Percentiles rank a stretch among this genome's conserved stretches.
Conservation (phyloP, 2,329 filamentous ascomycete genomes). For the Penicillium crustosum region DNA sequence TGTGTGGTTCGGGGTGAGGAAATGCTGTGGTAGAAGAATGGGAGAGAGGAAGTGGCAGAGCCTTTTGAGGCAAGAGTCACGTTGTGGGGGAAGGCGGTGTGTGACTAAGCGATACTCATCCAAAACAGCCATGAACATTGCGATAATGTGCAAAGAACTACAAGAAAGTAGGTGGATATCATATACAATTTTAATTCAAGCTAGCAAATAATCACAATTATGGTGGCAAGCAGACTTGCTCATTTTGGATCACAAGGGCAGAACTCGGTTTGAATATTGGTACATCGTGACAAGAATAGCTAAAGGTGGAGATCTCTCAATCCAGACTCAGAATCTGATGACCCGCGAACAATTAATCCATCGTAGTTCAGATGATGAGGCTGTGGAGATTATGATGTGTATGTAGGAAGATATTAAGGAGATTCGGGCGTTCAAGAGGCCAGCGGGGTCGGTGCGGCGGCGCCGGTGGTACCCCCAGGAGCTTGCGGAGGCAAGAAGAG, state of each 20-base stretch:
- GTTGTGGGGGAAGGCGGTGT: slow-evolving; percentile 38
- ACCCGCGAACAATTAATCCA: background rate
- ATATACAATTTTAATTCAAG: background rate
- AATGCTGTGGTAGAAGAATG: slow-evolving; percentile 31
- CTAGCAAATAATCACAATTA: background rate
- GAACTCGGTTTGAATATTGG: slow-evolving; percentile 11
- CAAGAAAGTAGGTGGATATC: background rate
- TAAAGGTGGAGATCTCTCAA: background rate
- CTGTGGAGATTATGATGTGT: slow-evolving; percentile 5
- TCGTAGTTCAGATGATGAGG: background rate
- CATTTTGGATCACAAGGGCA: slow-evolving; percentile 9
- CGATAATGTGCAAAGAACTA: background rate
- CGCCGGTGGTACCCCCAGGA: slow-evolving; percentile 31
- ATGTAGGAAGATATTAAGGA: slow-evolving; percentile 11
- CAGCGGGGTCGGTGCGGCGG: slow-evolving; percentile 51
- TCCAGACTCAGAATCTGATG: background rate
- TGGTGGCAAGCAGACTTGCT: background rate
- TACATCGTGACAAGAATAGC: slow-evolving; percentile 9
- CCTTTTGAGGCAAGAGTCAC: slow-evolving; percentile 37
- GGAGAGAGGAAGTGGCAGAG: slow-evolving; percentile 33
- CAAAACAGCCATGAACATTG: slow-evolving; percentile 1
- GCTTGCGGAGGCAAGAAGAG: slow-evolving; percentile 61
- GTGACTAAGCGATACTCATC: slow-evolving; percentile 29
- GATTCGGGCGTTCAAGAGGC: slow-evolving; percentile 33
- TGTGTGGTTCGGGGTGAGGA: slow-evolving; percentile 16